Base-by-base conservation (phyloP, 805 yeast genomes). In the Isabelozyma heimii region DNA sequence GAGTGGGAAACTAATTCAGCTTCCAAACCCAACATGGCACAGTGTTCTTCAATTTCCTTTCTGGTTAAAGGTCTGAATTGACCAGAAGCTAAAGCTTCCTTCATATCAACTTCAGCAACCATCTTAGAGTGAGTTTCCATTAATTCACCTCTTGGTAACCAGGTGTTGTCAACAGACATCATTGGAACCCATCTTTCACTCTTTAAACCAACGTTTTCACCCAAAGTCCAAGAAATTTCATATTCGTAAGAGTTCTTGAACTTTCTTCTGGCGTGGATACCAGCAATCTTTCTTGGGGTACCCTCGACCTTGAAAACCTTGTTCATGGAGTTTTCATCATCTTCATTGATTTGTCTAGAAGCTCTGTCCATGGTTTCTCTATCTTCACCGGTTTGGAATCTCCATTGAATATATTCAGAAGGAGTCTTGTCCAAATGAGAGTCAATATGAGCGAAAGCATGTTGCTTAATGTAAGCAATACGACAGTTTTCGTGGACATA, bases 371-470 rank as follows among this genome's bases (percentile, higher is more conserved):
- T 94, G 80, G 99, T 94, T 84, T 94, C 99, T 83, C 99, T 91
- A 80, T 94, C 99, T 84, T 94, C 99, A 91, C 99, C 99, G 73
- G 99, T 94, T 84, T 94, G 99, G 97, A 92, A 94, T 87, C 99
- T 94, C 99, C 99, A 94, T 83, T 94, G 99, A 67, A 94, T 94
- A 83, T 94, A 94, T 84, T 94, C 99, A 69, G 97, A 91, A 73
- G 99, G 99, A 71, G 99, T 94, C 85, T 88, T 89, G 85, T 94
- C 99, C 76, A 92, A 84, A 76, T 94, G 99, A 73, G 88, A 84
- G 79, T 95, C 99, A 70, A 94, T 92, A 79, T 94, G 99, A 60
- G 98, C 98, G 73, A 94, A 94, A 77, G 99, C 99, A 78, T 95
- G 99, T 83, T 94, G 99, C 83, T 94, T 94, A 69, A 94, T 91